Conservation (phyloP, 176 grass and related monocot genomes). For the Carex scoparia region DNA sequence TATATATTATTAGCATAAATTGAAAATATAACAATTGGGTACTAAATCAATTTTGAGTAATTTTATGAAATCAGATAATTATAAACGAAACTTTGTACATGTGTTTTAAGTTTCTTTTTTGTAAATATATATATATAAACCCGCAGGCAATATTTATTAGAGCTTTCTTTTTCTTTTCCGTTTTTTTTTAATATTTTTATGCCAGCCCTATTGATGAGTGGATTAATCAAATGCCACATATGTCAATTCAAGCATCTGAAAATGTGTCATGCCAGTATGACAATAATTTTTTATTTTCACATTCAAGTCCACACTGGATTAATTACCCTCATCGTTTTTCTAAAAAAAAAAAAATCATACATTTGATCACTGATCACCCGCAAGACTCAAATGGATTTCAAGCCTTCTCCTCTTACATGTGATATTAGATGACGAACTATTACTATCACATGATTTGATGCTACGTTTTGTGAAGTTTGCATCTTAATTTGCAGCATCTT, state of each 20-base stretch:
- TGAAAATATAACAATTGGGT: too few relatives aligned
- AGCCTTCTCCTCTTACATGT: neutral
- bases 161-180: neutral
- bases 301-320: neutral
- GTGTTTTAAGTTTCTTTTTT: too few relatives aligned
- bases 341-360: neutral
- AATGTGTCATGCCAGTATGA: neutral
- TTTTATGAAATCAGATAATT: too few relatives aligned
- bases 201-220: neutral
- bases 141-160: too few relatives aligned
- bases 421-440: neutral
- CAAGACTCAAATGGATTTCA: neutral
- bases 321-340: neutral
- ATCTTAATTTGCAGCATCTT: neutral
- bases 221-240: neutral
- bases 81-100: too few relatives aligned
- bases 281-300: neutral
- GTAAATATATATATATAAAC: too few relatives aligned
- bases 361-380: neutral
- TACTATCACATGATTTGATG: conserved; percentile 3
- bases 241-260: neutral
- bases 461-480: neutral
- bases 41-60: too few relatives aligned
- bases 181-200: neutral
- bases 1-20: too few relatives aligned